Base-by-base conservation (phyloP, 805 yeast species). In the Myxozyma geophila region DNA sequence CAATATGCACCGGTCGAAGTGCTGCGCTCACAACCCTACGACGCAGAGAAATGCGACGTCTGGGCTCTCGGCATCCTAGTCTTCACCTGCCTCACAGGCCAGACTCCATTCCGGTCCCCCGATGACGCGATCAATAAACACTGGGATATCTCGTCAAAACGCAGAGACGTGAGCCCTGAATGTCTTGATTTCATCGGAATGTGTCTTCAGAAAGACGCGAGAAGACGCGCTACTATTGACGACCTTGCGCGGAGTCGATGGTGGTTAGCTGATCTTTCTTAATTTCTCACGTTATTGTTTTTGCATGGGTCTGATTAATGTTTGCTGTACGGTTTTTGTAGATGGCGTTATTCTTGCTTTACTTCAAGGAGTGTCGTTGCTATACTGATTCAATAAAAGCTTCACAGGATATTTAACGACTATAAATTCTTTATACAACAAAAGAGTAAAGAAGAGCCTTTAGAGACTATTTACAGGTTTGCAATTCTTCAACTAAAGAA, bases 1-100 rank as follows among this genome's bases (percentile, higher is more conserved):
- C 69, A 64, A 40, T 67, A 64, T 39, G 70, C 70, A 2, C 66
- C 70, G 1, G 69, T 59, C 44, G 69, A 67, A 46, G 68, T 67
- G 17, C 59, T 67, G 3, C 41, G 19, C 15, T 51, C 58, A 9
- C 65, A 47, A 15, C 63, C 66, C 10, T 67, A 67, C 60, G 69
- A 67, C 48, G 59, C 70, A 3, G 69, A 66, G 52, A 64, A 64
- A 36, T 51, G 59, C 37, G 70, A 67, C 43, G 66, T 66, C 19
- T 67, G 70, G 70, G 68, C 69, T 1, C 49, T 66, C 12, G 70
- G 70, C 3, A 44, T 59, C 21, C 49, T 67, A n/a, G 40, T 67
- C 19, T 67, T 40, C 56, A 66, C 69, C 35, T 65, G 68, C 47
- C 43, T 67, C 36, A 66, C 68, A 2, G 69, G 70, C n/a, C 66